phyloP scores from a whole-genome alignment of 2,329 filamentous ascomycete species.

The Plenodomus tracheiphilus region DNA sequence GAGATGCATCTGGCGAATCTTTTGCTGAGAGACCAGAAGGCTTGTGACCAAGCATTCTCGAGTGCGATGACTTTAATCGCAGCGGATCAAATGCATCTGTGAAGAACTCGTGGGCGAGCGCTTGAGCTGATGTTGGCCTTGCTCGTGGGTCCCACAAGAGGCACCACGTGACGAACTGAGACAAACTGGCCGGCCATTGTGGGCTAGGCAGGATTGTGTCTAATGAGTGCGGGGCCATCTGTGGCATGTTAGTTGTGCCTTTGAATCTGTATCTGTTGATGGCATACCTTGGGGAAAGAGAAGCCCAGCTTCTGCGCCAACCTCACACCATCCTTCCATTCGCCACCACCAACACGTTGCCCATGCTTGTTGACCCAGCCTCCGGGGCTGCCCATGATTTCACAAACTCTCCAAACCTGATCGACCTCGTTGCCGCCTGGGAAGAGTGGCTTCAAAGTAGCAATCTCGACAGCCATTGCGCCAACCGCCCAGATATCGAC shows the following conservation, averaged over 20 bases:
- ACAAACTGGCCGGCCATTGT: conserved; percentile 86
- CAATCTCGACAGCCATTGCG: conserved; percentile 97
- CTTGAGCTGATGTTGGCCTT: conserved; percentile 88
- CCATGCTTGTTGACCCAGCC: conserved; percentile 97
- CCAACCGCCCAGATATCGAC: conserved; percentile 99
- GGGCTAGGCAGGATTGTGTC: conserved; percentile 89
- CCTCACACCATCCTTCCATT: conserved; percentile 93
- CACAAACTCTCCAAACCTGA: conserved; percentile 97
- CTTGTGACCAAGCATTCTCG: conserved; percentile 83
- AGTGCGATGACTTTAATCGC: conserved; percentile 85
- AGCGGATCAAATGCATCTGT: conserved; percentile 88
- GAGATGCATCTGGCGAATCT: conserved; percentile 59
- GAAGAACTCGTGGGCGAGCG: conserved; percentile 95
- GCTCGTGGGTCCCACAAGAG: conserved; percentile 97
- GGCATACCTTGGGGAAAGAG: conserved; percentile 80
- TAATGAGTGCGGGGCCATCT: conserved; percentile 97
- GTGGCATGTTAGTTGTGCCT: conserved; percentile 39
- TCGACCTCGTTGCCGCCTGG: conserved; percentile 98
- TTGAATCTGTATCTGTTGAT: background rate
- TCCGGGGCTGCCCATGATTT: conserved; percentile 98
- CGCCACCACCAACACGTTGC: conserved; percentile 84
- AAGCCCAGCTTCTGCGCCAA: conserved; percentile 96
- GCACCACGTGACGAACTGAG: conserved; percentile 96
- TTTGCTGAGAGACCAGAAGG: conserved; percentile 77
- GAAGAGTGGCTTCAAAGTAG: conserved; percentile 94